Conservation (phyloP, 1,284 basidiomycete genomes). For the Cryptococcus sp. region DNA sequence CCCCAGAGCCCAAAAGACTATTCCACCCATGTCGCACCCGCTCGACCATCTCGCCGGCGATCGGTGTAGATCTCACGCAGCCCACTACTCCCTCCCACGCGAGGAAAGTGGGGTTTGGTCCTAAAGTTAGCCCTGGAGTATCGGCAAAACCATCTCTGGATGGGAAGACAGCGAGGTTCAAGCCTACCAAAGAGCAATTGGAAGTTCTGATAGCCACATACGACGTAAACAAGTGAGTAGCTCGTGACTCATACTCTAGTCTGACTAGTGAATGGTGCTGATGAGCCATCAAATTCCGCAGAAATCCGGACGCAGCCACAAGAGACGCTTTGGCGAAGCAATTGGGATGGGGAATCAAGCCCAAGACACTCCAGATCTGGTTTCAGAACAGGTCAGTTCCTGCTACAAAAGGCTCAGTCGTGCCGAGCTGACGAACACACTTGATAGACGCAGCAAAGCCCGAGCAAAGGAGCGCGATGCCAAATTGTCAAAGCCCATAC, state of each 20-base stretch:
- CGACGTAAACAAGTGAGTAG: constrained; percentile 36
- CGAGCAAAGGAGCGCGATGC: constrained; percentile 38
- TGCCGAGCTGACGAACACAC: background rate
- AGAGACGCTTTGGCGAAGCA: constrained; percentile 31
- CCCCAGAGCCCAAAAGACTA: constrained; percentile 9
- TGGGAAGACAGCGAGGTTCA: constrained; percentile 37
- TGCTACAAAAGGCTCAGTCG: background rate
- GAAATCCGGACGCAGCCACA: constrained; percentile 35
- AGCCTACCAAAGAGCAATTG: constrained; percentile 39
- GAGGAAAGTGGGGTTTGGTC: too few relatives aligned
- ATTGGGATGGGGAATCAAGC: constrained; percentile 30
- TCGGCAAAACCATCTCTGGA: background rate
- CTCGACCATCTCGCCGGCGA: constrained; percentile 7
- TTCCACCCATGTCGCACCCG: constrained; percentile 17
- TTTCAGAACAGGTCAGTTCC: constrained; percentile 43
- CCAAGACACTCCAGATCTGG: constrained; percentile 45
- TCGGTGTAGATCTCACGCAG: constrained; percentile 9
- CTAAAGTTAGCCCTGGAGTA: too few relatives aligned
- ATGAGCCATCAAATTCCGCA: background rate
- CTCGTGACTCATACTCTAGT: too few relatives aligned
- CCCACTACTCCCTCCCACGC: background rate
- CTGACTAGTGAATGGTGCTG: background rate
- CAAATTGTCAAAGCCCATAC: constrained; percentile 9
- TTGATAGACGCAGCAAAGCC: constrained; percentile 34
- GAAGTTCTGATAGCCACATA: constrained; percentile 37